phyloP scores from a whole-genome alignment of 805 yeast species.

The Metschnikowia lunata region DNA sequence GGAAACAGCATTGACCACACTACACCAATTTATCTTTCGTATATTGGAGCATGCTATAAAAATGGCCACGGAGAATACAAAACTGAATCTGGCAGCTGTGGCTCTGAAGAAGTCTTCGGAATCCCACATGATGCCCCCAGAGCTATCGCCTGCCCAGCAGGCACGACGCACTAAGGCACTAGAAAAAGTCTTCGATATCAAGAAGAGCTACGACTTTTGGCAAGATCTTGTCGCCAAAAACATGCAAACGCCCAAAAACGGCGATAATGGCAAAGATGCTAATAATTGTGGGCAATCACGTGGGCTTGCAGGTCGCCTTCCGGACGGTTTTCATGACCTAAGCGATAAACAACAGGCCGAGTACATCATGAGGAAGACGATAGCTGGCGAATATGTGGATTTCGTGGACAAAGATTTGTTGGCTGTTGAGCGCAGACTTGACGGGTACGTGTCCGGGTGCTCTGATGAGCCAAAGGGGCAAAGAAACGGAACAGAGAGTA shows the following conservation, averaged over 20 bases:
- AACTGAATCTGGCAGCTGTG: background rate
- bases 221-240: slow-evolving; percentile 24
- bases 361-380: background rate
- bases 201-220: slow-evolving; percentile 37
- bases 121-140: too few relatives aligned
- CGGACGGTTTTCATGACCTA: background rate
- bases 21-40: too few relatives aligned
- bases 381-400: background rate
- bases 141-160: background rate
- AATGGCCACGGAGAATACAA: slow-evolving; percentile 4
- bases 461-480: slow-evolving; percentile 7
- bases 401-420: slow-evolving; percentile 9
- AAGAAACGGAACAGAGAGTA: slow-evolving; percentile 6
- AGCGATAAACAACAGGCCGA: background rate
- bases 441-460: slow-evolving; percentile 7
- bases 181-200: slow-evolving; percentile 15
- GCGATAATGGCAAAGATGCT: background rate
- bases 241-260: background rate
- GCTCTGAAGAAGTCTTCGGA: too few relatives aligned
- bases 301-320: background rate
- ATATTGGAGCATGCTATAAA: slow-evolving; percentile 3
- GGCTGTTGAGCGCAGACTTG: slow-evolving; percentile 8
- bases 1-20: too few relatives aligned
- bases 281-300: background rate
- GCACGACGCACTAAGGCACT: slow-evolving; percentile 9